These are phyloP conservation scores for Aspergillus terreus DNA, from an alignment of 2,329 filamentous ascomycete genomes.

Conservation along the genomic window DNA sequence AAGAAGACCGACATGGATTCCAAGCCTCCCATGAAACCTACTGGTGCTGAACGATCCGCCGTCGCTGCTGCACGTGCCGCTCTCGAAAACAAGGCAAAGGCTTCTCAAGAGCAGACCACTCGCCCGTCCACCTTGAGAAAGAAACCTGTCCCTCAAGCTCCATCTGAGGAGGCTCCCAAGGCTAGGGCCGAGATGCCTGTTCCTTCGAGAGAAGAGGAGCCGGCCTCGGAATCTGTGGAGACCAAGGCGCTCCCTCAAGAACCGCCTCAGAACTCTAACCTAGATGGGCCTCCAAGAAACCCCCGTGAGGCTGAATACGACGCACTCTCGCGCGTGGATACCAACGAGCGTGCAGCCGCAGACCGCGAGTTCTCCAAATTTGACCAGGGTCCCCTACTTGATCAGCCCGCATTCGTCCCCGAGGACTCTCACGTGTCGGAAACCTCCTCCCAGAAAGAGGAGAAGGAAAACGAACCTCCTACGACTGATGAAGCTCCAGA, in stretches of 20 bases:
- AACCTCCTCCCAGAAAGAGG: constrained; percentile 12
- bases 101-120: constrained; percentile 25
- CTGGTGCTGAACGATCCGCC: constrained; percentile 30
- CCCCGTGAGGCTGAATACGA: constrained; percentile 51
- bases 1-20: constrained; percentile 29
- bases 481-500: constrained; percentile 6
- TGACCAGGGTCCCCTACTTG: constrained; percentile 80
- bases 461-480: background rate
- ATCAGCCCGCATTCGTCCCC: constrained; percentile 81
- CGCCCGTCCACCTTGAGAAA: constrained; percentile 27
- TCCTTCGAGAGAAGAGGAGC: constrained; percentile 15
- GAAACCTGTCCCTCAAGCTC: constrained; percentile 27
- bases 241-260: constrained; percentile 5
- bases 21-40: constrained; percentile 30
- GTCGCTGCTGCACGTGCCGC: constrained; percentile 43
- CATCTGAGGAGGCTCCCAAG: constrained; percentile 7
- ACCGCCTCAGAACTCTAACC: background rate
- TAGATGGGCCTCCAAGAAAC: constrained; percentile 35
- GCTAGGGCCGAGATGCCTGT: constrained; percentile 9
- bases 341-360: constrained; percentile 42
- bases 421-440: constrained; percentile 41
- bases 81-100: constrained; percentile 36
- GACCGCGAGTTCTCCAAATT: constrained; percentile 61
- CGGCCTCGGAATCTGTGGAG: constrained; percentile 14
- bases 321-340: constrained; percentile 60